Conservation (phyloP, 2,329 filamentous ascomycete species). For the Eutypa lata region DNA sequence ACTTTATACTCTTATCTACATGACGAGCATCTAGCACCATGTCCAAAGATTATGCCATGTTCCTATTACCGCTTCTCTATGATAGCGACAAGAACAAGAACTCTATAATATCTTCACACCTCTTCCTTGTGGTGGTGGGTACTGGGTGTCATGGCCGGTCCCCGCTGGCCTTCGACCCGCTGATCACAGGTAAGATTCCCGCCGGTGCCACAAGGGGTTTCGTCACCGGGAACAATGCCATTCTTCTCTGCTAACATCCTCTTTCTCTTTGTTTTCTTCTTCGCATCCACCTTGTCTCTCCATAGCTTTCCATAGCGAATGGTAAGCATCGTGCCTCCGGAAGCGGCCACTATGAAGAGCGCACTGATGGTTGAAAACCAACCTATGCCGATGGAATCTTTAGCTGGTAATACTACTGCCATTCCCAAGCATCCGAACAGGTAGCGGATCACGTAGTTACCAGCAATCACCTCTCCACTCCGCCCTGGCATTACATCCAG, state of each 20-base stretch:
- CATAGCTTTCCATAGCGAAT: conserved; percentile 40
- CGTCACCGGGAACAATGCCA: conserved; percentile 27
- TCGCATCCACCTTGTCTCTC: conserved; percentile 33
- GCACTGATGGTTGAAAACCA: conserved; percentile 75
- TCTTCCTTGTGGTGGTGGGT: not conserved
- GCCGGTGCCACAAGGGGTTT: conserved; percentile 5
- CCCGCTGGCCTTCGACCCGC: no score
- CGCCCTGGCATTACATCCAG: conserved; percentile 74
- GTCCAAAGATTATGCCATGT: no score
- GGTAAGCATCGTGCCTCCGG: conserved; percentile 44
- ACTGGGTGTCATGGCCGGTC: not conserved
- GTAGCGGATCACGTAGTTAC: conserved; percentile 78
- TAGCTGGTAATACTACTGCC: conserved; percentile 69
- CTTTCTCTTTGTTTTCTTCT: conserved; percentile 10
- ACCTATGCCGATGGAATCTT: conserved; percentile 73
- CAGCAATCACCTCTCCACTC: conserved; percentile 71
- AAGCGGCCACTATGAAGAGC: conserved; percentile 47
- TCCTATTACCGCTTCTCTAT: no score
- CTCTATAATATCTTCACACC: not conserved
- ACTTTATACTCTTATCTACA: no score
- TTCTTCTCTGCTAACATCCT: conserved; percentile 45
- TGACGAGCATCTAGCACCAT: no score
- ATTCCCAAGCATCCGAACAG: conserved; percentile 69
- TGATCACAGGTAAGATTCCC: not conserved
- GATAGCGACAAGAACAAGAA: no score